These are phyloP conservation scores for Samsoniella hepiali DNA, from an alignment of 2,329 filamentous ascomycete genomes.

Conservation along the genomic window DNA sequence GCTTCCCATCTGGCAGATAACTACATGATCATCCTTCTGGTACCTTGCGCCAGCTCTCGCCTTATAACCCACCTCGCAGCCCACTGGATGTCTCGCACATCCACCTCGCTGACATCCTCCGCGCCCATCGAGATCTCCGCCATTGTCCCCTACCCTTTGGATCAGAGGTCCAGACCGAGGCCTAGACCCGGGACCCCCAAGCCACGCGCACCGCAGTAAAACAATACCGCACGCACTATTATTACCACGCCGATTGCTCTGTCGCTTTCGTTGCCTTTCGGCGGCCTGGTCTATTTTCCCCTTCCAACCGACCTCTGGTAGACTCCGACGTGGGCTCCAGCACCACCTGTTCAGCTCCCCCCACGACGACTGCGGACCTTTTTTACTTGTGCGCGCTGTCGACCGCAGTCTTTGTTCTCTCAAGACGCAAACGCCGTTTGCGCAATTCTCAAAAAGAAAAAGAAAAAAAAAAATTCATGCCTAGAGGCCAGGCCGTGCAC, in stretches of 20 bases:
- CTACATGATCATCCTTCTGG: not conserved
- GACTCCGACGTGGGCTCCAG: not conserved
- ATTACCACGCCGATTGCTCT: constrained; percentile 1
- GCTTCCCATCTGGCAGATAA: not conserved
- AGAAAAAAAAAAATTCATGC: not conserved
- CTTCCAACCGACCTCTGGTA: not conserved
- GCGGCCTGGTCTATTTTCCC: not conserved
- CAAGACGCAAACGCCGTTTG: not conserved
- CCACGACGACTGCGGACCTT: not conserved
- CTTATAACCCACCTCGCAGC: not conserved
- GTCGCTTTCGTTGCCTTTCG: not conserved
- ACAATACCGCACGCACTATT: constrained; percentile 7
- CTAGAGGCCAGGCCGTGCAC: not conserved
- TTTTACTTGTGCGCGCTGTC: not conserved
- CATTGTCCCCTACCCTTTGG: not conserved
- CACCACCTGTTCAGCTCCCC: not conserved
- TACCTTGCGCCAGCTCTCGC: not conserved
- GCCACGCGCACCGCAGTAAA: constrained; percentile 11
- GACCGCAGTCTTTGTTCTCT: not conserved
- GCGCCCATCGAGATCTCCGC: constrained; percentile 11
- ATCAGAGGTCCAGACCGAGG: constrained; percentile 11
- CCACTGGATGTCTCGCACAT: not conserved
- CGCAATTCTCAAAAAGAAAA: not conserved
- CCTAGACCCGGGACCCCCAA: constrained; percentile 9
- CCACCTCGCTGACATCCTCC: constrained; percentile 7